phyloP scores from a whole-genome alignment of 148 eudicot genomes.

The Camellia sinensis region DNA sequence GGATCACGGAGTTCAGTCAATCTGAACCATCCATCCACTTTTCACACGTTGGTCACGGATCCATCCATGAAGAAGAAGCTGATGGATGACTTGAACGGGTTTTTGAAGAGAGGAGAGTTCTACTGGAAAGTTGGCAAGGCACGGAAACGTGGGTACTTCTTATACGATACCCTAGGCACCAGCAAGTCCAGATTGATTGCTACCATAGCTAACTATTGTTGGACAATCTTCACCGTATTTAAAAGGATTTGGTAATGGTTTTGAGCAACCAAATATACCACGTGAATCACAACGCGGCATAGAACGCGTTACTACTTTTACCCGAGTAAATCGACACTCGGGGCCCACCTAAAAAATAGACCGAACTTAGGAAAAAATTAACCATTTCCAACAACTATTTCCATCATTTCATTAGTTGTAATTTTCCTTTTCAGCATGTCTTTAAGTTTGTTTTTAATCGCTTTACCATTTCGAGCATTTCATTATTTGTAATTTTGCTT shows the following conservation, averaged over 20 bases:
- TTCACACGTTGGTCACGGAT: slow-evolving; percentile 27
- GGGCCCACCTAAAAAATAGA: too few relatives aligned
- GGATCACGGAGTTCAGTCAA: background rate
- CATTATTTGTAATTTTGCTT: background rate
- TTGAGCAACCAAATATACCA: too few relatives aligned
- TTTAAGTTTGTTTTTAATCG: background rate
- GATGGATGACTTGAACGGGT: slow-evolving; percentile 21
- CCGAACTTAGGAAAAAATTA: too few relatives aligned
- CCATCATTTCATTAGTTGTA: background rate
- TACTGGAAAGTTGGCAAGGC: slow-evolving; percentile 23
- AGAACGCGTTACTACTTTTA: too few relatives aligned
- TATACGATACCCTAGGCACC: slow-evolving; percentile 27
- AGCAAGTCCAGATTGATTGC: slow-evolving; percentile 31
- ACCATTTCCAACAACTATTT: too few relatives aligned
- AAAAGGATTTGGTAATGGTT: too few relatives aligned
- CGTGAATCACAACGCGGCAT: too few relatives aligned
- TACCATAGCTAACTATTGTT: slow-evolving; percentile 22
- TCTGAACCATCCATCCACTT: slow-evolving; percentile 24
- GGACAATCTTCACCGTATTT: too few relatives aligned
- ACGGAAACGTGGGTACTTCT: slow-evolving; percentile 29
- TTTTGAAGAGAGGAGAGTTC: slow-evolving; percentile 19
- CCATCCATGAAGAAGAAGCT: slow-evolving; percentile 17
- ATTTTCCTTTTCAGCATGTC: background rate
- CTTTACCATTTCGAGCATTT: background rate
- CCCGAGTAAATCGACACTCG: too few relatives aligned